These are phyloP conservation scores for Candida tammaniensis DNA, from an alignment of 805 yeast species.

Conservation along the genomic window DNA sequence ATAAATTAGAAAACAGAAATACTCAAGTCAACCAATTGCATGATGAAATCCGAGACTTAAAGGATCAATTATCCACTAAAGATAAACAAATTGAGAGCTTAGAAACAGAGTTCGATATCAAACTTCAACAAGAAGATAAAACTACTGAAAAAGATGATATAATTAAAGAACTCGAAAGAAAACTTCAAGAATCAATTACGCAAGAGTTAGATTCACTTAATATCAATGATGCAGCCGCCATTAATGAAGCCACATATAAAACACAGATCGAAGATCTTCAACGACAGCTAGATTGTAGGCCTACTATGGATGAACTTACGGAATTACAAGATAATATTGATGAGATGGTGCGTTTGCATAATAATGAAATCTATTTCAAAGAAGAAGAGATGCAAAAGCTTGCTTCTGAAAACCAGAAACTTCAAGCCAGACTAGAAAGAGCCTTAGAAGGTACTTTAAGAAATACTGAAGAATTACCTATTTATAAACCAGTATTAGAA, in stretches of 20 bases:
- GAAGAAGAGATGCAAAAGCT: constrained; percentile 22
- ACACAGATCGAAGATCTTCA: constrained; percentile 25
- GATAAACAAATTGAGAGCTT: constrained; percentile 7
- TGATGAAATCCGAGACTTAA: constrained; percentile 15
- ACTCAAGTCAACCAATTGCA: constrained; percentile 11
- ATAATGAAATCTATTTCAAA: constrained; percentile 28
- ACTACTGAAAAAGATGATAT: constrained; percentile 8
- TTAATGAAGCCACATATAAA: constrained; percentile 12
- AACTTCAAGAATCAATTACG: constrained; percentile 11
- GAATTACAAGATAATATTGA: constrained; percentile 43
- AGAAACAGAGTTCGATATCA: constrained; percentile 6
- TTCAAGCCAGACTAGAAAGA: constrained; percentile 22
- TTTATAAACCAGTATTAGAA: constrained; percentile 46
- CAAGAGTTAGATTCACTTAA: constrained; percentile 13
- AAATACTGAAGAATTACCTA: constrained; percentile 32
- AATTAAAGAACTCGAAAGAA: constrained; percentile 11
- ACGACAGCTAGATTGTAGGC: constrained; percentile 35
- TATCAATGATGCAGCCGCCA: constrained; percentile 13
- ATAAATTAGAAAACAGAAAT: constrained; percentile 14
- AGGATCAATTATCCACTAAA: constrained; percentile 12
- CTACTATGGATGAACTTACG: constrained; percentile 39
- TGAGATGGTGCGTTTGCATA: constrained; percentile 40
- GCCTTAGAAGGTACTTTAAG: constrained; percentile 11
- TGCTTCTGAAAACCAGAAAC: constrained; percentile 18
- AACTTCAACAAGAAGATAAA: constrained; percentile 14